Evolutionary conservation across 495 filamentous ascomycete species (phyloP), one percentile per base, ranked within the genome.

Genomic region (Penicillium taxi): DNA sequence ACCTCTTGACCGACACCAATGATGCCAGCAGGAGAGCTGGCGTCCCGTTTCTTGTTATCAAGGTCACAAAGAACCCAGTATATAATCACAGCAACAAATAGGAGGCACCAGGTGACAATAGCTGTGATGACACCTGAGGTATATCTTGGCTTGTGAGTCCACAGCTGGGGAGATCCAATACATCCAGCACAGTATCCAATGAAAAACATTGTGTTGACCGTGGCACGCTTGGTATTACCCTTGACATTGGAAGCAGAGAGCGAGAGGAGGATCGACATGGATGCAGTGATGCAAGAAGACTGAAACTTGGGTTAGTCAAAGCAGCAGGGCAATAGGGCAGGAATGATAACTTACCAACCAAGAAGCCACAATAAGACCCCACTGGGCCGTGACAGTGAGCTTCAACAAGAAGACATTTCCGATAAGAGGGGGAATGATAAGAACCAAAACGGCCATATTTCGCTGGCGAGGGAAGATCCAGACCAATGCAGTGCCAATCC

Each of bases 191-290:
- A 61, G 32, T 63, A 65, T 0, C 54, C 61, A 22, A 61, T 56
- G 41, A 65, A 63, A 26, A 57, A 63, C 36, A 65, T 36, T 11
- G 61, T 56, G 24, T 61, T 65, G 16, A 68, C 63, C 2, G 63
- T 50, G 8, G 64, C 56, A 11, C 77, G 76, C 50, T 81, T 82
- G 4, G 78, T 81, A 55, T 79, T 80, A 11, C 77, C 77, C 4
- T 74, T 72, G 5, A 78, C 64, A 35, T 82, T 80, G 14, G 67
- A 73, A 0, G 64, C 64, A 20, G 67, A 67, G 3, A 78, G 54
- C 1, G 61, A 65, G 6, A 80, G 59, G 1, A 78, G 41, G 9
- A 71, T 64, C 0, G 77, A 69, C 54, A 78, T 72, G 12, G 61
- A 60, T 16, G 64, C 69, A 4, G 75, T 50, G 16, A 58, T 56